phyloP scores from a whole-genome alignment of 768 basidiomycete species.

The Podaxis pistillaris region DNA sequence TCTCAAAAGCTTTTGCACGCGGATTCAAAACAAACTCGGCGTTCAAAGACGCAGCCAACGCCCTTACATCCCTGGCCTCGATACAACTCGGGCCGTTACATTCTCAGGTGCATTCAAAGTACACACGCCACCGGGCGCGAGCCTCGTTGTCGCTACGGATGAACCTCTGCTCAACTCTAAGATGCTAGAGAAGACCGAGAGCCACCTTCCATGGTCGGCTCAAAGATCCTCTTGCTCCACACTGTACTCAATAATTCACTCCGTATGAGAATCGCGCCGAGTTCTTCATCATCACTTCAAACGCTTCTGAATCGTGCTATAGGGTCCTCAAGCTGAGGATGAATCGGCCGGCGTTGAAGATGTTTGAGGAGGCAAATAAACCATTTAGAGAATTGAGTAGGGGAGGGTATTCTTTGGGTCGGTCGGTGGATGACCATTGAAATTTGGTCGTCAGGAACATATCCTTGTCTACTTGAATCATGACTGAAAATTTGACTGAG shows the following conservation, averaged over 20 bases:
- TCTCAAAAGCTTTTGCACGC: conserved; percentile 59
- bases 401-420: conserved; percentile 77
- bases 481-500: conserved; percentile 80
- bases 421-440: conserved; percentile 49
- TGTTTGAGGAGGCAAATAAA: conserved; percentile 95
- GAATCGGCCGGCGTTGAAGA: conserved; percentile 78
- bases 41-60: conserved; percentile 42
- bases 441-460: conserved; percentile 87
- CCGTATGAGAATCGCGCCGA: conserved; percentile 90
- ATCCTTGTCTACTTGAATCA: conserved; percentile 74
- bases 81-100: conserved; percentile 46
- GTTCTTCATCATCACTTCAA: conserved; percentile 91
- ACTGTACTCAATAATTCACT: conserved; percentile 74
- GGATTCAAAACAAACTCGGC: conserved; percentile 15
- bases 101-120: not conserved
- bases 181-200: conserved; percentile 4
- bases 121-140: not conserved
- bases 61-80: conserved; percentile 60
- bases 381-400: conserved; percentile 82
- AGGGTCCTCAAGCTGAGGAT: conserved; percentile 68
- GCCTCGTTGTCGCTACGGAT: not conserved
- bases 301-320: conserved; percentile 83
- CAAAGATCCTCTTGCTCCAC: not conserved
- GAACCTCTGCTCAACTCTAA: not conserved
- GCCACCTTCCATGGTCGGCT: not conserved